phyloP scores from a whole-genome alignment of 768 basidiomycete genomes.

The Crucibulum laeve region DNA sequence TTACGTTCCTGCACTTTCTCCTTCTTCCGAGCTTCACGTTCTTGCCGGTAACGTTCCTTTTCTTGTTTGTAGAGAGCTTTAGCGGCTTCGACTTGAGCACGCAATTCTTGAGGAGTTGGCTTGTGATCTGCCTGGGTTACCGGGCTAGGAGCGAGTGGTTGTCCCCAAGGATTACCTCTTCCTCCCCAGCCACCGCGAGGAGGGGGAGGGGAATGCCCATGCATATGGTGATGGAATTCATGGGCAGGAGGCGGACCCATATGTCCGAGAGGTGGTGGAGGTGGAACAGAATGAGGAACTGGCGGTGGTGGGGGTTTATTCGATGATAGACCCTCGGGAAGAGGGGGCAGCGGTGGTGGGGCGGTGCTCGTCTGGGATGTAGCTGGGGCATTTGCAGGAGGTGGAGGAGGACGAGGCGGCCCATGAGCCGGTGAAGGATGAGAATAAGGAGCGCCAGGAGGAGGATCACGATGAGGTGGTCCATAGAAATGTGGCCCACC shows the following conservation, averaged over 20 bases:
- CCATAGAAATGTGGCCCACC: neutral
- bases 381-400: neutral
- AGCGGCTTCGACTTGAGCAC: conserved; percentile 55
- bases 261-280: conserved; percentile 3
- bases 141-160: neutral
- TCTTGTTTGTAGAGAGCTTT: conserved; percentile 63
- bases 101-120: conserved; percentile 30
- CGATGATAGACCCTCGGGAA: neutral
- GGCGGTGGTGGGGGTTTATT: neutral
- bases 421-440: neutral
- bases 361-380: neutral
- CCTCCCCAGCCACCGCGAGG: neutral
- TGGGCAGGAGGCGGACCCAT: neutral
- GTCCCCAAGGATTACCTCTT: conserved; percentile 5
- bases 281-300: conserved; percentile 5
- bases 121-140: conserved; percentile 8
- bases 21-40: conserved; percentile 45
- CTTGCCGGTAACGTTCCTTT: conserved; percentile 65
- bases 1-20: conserved; percentile 28
- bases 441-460: neutral
- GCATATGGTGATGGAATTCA: neutral
- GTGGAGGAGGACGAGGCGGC: neutral
- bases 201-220: conserved; percentile 1
- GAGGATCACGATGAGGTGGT: conserved; percentile 1
- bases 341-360: neutral